Percentiles rank a stretch among this genome's conserved stretches.
Conservation (phyloP, 371 early-diverging fungal species). For the Batrachochytrium dendrobatidis region DNA sequence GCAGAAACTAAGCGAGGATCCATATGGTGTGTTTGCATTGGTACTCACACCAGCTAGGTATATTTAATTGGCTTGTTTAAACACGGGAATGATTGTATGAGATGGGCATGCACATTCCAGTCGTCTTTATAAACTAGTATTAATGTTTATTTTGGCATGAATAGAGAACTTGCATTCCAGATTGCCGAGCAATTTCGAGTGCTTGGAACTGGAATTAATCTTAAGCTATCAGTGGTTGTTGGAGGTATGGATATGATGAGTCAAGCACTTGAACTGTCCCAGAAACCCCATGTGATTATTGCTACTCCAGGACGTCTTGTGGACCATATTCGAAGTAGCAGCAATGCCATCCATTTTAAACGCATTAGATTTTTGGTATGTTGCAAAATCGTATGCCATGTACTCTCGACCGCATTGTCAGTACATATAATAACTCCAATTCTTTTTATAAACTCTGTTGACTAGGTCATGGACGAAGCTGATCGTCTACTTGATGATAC, state of each 20-base stretch:
- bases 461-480: slow-evolving; percentile 95
- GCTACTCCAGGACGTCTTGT: slow-evolving; percentile 97
- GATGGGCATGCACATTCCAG: no score
- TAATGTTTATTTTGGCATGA: neutral
- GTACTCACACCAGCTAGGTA: slow-evolving; percentile 95
- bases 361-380: slow-evolving; percentile 37
- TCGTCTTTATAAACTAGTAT: neutral
- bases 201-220: slow-evolving; percentile 81
- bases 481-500: slow-evolving; percentile 83
- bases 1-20: slow-evolving; percentile 85
- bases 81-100: slow-evolving; percentile 4
- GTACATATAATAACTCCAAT: no score
- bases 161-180: slow-evolving; percentile 91
- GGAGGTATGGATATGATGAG: slow-evolving; percentile 85
- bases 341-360: slow-evolving; percentile 57
- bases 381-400: slow-evolving; percentile 18
- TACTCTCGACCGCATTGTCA: no score
- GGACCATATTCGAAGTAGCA: slow-evolving; percentile 79
- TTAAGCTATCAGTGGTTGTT: slow-evolving; percentile 85
- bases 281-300: slow-evolving; percentile 90
- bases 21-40: slow-evolving; percentile 88
- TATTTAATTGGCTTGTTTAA: neutral
- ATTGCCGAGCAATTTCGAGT: slow-evolving; percentile 93
- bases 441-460: no score
- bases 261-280: slow-evolving; percentile 81